A percentile compares a stretch with the other conserved stretches of the same genome.
phyloP scores from a whole-genome alignment of 179 eudicot species.

The Corrigiola litoralis region DNA sequence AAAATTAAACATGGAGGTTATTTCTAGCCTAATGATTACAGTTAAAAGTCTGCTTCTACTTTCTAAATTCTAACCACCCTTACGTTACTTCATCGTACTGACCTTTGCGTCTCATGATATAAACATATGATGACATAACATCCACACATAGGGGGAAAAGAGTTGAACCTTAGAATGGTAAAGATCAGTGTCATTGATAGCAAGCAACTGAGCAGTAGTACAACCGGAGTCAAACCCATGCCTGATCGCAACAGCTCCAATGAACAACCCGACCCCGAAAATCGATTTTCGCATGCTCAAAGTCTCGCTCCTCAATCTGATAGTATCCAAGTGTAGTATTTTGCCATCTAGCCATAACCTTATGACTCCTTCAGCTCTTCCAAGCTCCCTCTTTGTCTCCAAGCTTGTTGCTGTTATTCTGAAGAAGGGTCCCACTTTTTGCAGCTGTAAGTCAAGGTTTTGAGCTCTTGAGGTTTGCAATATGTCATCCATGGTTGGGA shows the following conservation, averaged over 20 bases:
- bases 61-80: no score
- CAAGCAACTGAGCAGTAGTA: slow-evolving; percentile 71
- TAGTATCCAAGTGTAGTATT: slow-evolving; percentile 84
- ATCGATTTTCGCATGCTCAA: slow-evolving; percentile 69
- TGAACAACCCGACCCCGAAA: slow-evolving; percentile 78
- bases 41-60: no score
- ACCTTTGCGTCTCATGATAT: no score
- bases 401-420: slow-evolving; percentile 63
- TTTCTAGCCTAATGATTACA: no score
- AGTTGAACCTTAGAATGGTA: slow-evolving; percentile 74
- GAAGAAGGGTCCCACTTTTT: slow-evolving; percentile 78
- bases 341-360: slow-evolving; percentile 75
- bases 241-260: slow-evolving; percentile 83
- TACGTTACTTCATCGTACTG: no score
- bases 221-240: slow-evolving; percentile 84
- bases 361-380: slow-evolving; percentile 76
- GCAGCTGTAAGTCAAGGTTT: slow-evolving; percentile 59
- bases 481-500: slow-evolving; percentile 80
- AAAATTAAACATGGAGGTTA: no score
- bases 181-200: slow-evolving; percentile 82
- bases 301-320: slow-evolving; percentile 59
- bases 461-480: slow-evolving; percentile 56
- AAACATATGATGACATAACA: no score
- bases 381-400: slow-evolving; percentile 53
- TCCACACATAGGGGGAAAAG: not conserved